Evolutionary conservation across 345 rosid species (phyloP), one percentile per base, ranked within the genome.

Genomic region (Salix exigua): DNA sequence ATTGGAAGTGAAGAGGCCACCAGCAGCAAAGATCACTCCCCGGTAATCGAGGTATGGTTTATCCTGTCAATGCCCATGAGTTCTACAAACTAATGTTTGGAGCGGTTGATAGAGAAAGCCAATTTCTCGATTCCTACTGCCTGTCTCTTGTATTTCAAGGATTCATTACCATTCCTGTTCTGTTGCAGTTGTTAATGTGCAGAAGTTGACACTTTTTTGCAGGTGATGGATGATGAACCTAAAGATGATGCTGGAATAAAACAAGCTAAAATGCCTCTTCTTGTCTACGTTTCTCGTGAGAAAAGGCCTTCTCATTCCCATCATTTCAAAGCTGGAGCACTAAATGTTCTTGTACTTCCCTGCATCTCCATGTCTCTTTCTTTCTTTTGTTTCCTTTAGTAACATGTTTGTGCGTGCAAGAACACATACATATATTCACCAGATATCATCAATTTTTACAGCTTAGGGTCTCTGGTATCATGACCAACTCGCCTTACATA

Each of bases 321-420:
- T 46, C 73, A 86, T 76, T 89, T 89, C 80, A 89, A 87, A 72
- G 90, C 88, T 7, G 89, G 90, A 75, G 92, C 88, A 16, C 82
- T 89, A 6, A 87, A 89, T 50, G 87, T 80, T 31, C 89, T 87
- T 55, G 89, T 89, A 84, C 46, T 21, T 17, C 38, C 60, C 76
- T 61, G 19, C 48, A n/a, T 60, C 66, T 30, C 33, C 4, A 26
- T 26, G 23, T 30, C 21, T 10, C 26, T 58, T 53, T 48, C 63
- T 48, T 31, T 16, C 7, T 40, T 40, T 46, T 30, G 33, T 42
- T 46, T 74, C 18, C 31, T 4, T 48, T 48, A 17, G 53, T 48
- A 48, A 48, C 53, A 48, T 48, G 53, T 16, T 48, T 48, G 53
- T 48, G 53, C 21, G 19, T 48, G 53, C 53, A 62, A 10, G 66